phyloP scores from a whole-genome alignment of 2,329 filamentous ascomycete genomes.

The Alternaria triticina region DNA sequence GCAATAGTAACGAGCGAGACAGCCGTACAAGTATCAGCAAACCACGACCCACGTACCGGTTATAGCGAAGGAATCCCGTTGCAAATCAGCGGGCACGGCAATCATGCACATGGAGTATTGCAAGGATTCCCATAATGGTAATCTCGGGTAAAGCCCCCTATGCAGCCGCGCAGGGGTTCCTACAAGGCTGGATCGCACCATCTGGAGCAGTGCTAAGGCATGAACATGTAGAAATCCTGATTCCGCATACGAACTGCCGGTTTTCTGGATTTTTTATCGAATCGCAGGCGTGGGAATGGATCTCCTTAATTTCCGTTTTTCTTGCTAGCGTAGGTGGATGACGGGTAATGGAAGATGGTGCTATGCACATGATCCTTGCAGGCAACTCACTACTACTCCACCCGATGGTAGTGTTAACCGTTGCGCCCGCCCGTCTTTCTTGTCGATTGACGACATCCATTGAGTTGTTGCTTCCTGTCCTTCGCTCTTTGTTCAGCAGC shows the following conservation, averaged over 20 bases:
- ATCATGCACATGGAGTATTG: constrained; percentile 22
- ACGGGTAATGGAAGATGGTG: constrained; percentile 18
- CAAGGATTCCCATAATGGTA: constrained; percentile 32
- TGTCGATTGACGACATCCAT: constrained; percentile 17
- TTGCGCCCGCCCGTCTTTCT: constrained; percentile 2
- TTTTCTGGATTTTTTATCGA: constrained; percentile 12
- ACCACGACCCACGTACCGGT: constrained; percentile 21
- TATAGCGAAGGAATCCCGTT: constrained; percentile 20
- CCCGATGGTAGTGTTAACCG: constrained; percentile 26
- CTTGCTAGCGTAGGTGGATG: constrained; percentile 14
- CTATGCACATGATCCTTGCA: constrained; percentile 30
- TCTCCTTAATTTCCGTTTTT: constrained; percentile 38
- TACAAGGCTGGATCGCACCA: constrained; percentile 30
- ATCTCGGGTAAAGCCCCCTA: constrained; percentile 45
- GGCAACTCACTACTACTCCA: constrained; percentile 23
- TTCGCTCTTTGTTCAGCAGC: constrained; percentile 18
- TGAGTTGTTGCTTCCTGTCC: constrained; percentile 21
- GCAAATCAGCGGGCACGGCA: constrained; percentile 17
- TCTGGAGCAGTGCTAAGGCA: constrained; percentile 21
- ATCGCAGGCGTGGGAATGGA: constrained; percentile 18
- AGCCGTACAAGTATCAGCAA: constrained; percentile 20
- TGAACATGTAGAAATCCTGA: constrained; percentile 25
- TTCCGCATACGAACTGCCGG: constrained; percentile 12
- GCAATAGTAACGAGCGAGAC: constrained; percentile 15
- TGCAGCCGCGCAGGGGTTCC: constrained; percentile 25